phyloP scores from a whole-genome alignment of 345 rosid genomes.

The Hypericum androsaemum region DNA sequence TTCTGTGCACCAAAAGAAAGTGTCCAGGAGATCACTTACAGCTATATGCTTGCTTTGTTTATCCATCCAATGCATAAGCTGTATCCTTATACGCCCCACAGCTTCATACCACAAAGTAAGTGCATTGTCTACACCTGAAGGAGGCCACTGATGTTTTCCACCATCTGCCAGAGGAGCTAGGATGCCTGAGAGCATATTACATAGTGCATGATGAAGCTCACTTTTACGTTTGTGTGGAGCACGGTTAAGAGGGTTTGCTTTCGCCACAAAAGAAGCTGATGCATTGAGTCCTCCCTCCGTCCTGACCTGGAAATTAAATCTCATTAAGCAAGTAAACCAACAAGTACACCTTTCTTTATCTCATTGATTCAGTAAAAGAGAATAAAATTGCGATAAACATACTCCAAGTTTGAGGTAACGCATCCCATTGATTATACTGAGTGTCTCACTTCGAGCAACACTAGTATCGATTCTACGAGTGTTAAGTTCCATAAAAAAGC shows the following conservation, averaged over 20 bases:
- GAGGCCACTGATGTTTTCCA: constrained; percentile 97
- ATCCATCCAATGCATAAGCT: constrained; percentile 93
- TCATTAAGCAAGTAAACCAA: constrained; percentile 14
- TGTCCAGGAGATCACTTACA: constrained; percentile 35
- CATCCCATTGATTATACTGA: constrained; percentile 95
- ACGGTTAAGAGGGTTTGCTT: constrained; percentile 92
- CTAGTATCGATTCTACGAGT: constrained; percentile 75
- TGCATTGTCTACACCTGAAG: constrained; percentile 84
- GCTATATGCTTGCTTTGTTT: constrained; percentile 96
- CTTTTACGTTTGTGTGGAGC: constrained; percentile 88
- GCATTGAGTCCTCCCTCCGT: constrained; percentile 98
- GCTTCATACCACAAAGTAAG: constrained; percentile 94
- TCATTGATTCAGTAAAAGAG: neutral
- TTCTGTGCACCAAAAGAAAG: neutral
- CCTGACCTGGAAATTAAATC: constrained; percentile 56
- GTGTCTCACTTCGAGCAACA: constrained; percentile 85
- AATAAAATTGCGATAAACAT: constrained; percentile 21
- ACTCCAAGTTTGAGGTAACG: constrained; percentile 98
- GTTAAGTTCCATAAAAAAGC: constrained; percentile 86
- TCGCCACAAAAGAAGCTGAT: constrained; percentile 93
- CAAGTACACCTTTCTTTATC: no score
- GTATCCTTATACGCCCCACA: constrained; percentile 77
- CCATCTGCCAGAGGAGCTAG: constrained; percentile 92
- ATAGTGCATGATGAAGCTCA: constrained; percentile 91
- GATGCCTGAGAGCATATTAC: constrained; percentile 95